A percentile compares a stretch with the other conserved stretches of the same genome.
Conservation (phyloP, 371 early-diverging fungal genomes). For the Conidiobolus incongruus region DNA sequence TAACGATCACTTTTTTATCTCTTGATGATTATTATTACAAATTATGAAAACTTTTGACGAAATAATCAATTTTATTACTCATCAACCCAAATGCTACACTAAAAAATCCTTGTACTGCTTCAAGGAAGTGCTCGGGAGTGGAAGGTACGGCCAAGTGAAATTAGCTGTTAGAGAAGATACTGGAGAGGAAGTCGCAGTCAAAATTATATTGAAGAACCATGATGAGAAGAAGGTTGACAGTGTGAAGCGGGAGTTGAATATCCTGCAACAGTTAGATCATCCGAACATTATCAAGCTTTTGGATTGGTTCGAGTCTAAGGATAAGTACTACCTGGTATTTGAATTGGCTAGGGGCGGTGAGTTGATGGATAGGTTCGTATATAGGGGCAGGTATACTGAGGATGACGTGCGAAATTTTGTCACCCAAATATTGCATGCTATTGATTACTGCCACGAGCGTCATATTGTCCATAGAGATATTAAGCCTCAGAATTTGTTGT, state of each 20-base stretch:
- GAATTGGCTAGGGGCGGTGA: constrained; percentile 77
- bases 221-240: constrained; percentile 38
- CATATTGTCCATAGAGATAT: constrained; percentile 56
- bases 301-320: constrained; percentile 40
- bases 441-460: constrained; percentile 52
- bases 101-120: not conserved
- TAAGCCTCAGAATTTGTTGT: constrained; percentile 64
- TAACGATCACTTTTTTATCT: too few relatives aligned
- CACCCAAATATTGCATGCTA: constrained; percentile 28
- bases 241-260: constrained; percentile 51
- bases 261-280: constrained; percentile 41
- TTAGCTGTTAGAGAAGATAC: constrained; percentile 27
- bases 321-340: constrained; percentile 75
- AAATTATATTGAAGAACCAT: constrained; percentile 47
- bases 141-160: constrained; percentile 51
- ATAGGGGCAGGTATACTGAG: constrained; percentile 68
- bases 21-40: not conserved
- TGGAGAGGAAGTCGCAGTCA: constrained; percentile 42
- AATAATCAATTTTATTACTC: not conserved
- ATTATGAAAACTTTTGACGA: not conserved
- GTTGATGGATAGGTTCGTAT: constrained; percentile 68
- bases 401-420: constrained; percentile 55
- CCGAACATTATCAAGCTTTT: constrained; percentile 57
- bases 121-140: constrained; percentile 20
- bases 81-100: not conserved